Percentiles rank a stretch among this genome's conserved stretches.
Evolutionary conservation across 2,329 filamentous ascomycete species (phyloP).

Genomic region (Aspergillus terreus): DNA sequence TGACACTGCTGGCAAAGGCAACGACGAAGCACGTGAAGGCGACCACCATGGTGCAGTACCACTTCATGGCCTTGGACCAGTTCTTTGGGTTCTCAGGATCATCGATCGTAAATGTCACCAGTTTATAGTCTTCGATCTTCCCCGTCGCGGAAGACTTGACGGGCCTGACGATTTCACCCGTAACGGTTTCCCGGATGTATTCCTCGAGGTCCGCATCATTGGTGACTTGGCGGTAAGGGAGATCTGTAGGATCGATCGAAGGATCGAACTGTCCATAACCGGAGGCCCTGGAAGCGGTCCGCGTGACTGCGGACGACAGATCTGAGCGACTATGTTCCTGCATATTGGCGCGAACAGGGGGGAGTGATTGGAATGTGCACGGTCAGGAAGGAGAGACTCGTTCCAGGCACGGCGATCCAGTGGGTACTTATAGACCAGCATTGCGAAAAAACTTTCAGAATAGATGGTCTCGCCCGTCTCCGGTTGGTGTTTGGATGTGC

Average conservation of each 20-base stretch:
- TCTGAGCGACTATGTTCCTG: slow-evolving; percentile 4
- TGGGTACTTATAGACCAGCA: slow-evolving; percentile 10
- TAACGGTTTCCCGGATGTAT: slow-evolving; percentile 60
- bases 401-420: slow-evolving; percentile 1
- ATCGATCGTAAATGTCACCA: slow-evolving; percentile 67
- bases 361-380: background rate
- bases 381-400: background rate
- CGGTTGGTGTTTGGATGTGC: background rate
- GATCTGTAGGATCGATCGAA: slow-evolving; percentile 38
- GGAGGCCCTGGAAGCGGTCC: slow-evolving; percentile 23
- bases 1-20: slow-evolving; percentile 67
- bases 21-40: slow-evolving; percentile 72
- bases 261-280: slow-evolving; percentile 34
- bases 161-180: slow-evolving; percentile 59
- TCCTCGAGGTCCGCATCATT: slow-evolving; percentile 61
- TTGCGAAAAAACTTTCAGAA: background rate
- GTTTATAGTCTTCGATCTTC: slow-evolving; percentile 53
- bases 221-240: slow-evolving; percentile 64
- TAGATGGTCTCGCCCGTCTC: background rate
- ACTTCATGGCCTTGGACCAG: slow-evolving; percentile 74
- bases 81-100: slow-evolving; percentile 83
- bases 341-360: slow-evolving; percentile 11
- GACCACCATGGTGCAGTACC: slow-evolving; percentile 83
- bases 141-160: slow-evolving; percentile 54
- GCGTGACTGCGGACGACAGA: slow-evolving; percentile 16